phyloP scores from a whole-genome alignment of 306 rosid genomes.

The Ceratonia siliqua region DNA sequence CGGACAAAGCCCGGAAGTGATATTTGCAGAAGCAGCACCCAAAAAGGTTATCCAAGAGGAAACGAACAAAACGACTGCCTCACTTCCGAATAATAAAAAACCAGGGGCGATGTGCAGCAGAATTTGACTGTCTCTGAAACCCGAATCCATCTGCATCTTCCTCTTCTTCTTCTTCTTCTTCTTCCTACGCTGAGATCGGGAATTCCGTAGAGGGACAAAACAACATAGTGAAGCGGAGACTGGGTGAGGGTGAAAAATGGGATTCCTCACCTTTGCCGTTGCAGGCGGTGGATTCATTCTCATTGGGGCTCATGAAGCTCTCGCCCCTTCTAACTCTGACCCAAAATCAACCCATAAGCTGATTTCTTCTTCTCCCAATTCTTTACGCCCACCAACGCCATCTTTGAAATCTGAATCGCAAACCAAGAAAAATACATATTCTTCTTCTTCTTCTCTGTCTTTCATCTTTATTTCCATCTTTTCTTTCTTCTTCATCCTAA shows the following conservation, averaged over 20 bases:
- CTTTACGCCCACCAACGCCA: slow-evolving; percentile 16
- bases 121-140: too few species aligned
- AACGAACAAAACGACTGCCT: too few species aligned
- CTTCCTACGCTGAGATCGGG: background rate
- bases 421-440: background rate
- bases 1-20: too few species aligned
- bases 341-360: slow-evolving; percentile 3
- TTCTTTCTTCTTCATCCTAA: slow-evolving; percentile 48
- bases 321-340: slow-evolving; percentile 25
- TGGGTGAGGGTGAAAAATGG: slow-evolving; percentile 39
- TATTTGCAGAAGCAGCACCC: too few species aligned
- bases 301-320: slow-evolving; percentile 58
- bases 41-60: too few species aligned
- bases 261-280: slow-evolving; percentile 47
- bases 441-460: slow-evolving; percentile 32
- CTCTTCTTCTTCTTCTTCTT: background rate
- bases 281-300: slow-evolving; percentile 67
- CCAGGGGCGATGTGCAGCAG: too few species aligned
- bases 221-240: background rate
- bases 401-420: slow-evolving; percentile 17
- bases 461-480: slow-evolving; percentile 38
- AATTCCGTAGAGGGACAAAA: background rate
- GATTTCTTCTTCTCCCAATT: slow-evolving; percentile 17
- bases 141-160: too few species aligned
- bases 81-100: too few species aligned